phyloP scores from a whole-genome alignment of 257 asterid species.

The Lithospermum erythrorhizon region DNA sequence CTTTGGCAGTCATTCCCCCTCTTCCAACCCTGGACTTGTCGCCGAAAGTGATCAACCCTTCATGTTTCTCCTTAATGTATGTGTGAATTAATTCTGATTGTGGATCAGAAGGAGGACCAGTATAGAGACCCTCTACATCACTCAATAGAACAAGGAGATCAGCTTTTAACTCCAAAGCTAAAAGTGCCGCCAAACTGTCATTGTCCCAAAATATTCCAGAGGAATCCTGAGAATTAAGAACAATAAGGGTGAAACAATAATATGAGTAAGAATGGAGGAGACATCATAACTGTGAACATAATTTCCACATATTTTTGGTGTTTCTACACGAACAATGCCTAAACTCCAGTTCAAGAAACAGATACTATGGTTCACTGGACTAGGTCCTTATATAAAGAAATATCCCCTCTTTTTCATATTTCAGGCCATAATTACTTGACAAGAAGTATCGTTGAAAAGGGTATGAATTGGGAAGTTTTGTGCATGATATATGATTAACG shows the following conservation, averaged over 20 bases:
- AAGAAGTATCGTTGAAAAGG: not conserved
- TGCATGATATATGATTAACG: too few species aligned
- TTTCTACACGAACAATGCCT: not conserved
- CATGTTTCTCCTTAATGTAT: conserved; percentile 48
- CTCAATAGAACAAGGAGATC: conserved; percentile 75
- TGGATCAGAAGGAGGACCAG: conserved; percentile 78
- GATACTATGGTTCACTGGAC: not conserved
- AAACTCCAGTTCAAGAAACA: not conserved
- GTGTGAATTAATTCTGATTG: conserved; percentile 55
- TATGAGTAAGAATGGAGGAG: not conserved
- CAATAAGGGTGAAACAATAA: not conserved
- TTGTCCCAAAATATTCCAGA: conserved; percentile 88
- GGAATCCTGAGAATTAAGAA: conserved; percentile 39
- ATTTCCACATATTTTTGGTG: not conserved
- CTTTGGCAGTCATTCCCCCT: conserved; percentile 90
- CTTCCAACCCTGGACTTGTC: conserved; percentile 88
- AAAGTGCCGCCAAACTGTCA: conserved; percentile 65
- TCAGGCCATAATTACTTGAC: not conserved
- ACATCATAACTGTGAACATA: not conserved
- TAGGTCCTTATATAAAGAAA: too few species aligned
- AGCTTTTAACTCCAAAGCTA: conserved; percentile 77
- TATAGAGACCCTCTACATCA: conserved; percentile 80
- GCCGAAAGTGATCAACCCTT: conserved; percentile 55
- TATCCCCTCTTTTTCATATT: too few species aligned
- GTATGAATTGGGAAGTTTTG: not conserved